A percentile compares a stretch with the other conserved stretches of the same genome.
phyloP scores from a whole-genome alignment of 164 flowering plant genomes.

The Euptelea pleiosperma region DNA sequence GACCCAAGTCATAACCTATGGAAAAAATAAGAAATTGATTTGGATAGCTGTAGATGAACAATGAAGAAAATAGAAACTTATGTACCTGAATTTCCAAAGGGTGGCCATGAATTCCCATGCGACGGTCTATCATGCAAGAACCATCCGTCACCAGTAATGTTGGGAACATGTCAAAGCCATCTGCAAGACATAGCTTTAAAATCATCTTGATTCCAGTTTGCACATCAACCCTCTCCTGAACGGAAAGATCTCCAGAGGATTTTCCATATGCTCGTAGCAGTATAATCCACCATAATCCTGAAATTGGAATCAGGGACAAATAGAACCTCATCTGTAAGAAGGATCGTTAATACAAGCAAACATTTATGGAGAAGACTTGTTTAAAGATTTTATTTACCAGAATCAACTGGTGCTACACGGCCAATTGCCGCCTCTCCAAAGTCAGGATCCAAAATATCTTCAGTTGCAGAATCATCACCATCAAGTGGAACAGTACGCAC shows the following conservation, averaged over 20 bases:
- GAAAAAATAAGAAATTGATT: not conserved
- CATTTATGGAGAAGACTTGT: not conserved
- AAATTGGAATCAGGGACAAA: conserved; percentile 6
- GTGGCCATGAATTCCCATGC: conserved; percentile 90
- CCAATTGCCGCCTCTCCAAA: conserved; percentile 93
- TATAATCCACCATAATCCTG: conserved; percentile 89
- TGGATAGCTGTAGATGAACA: not conserved
- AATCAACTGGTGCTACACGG: conserved; percentile 89
- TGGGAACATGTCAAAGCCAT: conserved; percentile 92
- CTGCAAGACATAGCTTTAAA: conserved; percentile 73
- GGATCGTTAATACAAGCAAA: not conserved
- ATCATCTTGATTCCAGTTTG: conserved; percentile 89
- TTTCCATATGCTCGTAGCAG: conserved; percentile 80
- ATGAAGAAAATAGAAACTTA: not conserved
- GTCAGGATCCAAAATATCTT: conserved; percentile 78
- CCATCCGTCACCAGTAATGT: conserved; percentile 81
- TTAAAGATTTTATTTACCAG: conserved; percentile 38
- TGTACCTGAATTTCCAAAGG: conserved; percentile 81
- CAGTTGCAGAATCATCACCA: conserved; percentile 68
- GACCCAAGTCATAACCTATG: not conserved
- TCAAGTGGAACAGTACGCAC: conserved; percentile 78
- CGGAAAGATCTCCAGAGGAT: conserved; percentile 66
- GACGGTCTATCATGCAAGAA: conserved; percentile 88
- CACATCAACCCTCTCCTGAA: conserved; percentile 76
- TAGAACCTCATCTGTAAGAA: not conserved